phyloP scores from a whole-genome alignment of 352 stramenopile genomes.

The Pythium aquatile region DNA sequence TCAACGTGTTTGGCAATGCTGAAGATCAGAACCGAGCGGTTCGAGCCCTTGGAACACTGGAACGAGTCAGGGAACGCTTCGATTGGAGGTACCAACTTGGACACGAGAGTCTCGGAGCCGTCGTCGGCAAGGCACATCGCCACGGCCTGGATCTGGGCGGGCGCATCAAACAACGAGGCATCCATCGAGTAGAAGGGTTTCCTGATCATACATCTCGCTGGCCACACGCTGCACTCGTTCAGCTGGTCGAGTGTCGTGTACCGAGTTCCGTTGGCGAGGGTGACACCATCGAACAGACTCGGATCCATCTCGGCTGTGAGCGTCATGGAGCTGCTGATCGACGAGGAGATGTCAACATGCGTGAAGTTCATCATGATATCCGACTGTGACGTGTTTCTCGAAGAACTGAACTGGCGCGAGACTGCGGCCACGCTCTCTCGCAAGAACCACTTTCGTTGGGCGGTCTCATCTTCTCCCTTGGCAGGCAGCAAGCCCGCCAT shows the following conservation, averaged over 20 bases:
- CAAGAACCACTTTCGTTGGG: background rate
- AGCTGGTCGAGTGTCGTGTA: background rate
- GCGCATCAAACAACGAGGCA: background rate
- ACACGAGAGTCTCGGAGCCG: background rate
- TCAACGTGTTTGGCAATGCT: background rate
- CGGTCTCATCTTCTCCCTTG: background rate
- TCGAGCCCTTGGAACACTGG: background rate
- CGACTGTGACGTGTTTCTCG: background rate
- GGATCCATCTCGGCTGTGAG: background rate
- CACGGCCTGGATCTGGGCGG: background rate
- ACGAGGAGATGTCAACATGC: background rate
- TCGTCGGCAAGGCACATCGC: background rate
- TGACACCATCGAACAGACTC: background rate
- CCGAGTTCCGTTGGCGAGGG: background rate
- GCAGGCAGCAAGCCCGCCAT: background rate
- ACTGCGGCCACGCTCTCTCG: background rate
- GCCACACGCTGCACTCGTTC: background rate
- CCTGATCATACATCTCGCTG: background rate
- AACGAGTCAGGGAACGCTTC: background rate
- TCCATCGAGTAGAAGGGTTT: background rate
- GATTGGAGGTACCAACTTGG: background rate
- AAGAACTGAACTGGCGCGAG: background rate
- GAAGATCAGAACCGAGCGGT: background rate
- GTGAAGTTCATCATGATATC: constrained; percentile 3
- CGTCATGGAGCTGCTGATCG: background rate